Evolutionary conservation across 495 filamentous ascomycete genomes (phyloP).

Genomic region (Aspergillus sclerotiicarbonarius): DNA sequence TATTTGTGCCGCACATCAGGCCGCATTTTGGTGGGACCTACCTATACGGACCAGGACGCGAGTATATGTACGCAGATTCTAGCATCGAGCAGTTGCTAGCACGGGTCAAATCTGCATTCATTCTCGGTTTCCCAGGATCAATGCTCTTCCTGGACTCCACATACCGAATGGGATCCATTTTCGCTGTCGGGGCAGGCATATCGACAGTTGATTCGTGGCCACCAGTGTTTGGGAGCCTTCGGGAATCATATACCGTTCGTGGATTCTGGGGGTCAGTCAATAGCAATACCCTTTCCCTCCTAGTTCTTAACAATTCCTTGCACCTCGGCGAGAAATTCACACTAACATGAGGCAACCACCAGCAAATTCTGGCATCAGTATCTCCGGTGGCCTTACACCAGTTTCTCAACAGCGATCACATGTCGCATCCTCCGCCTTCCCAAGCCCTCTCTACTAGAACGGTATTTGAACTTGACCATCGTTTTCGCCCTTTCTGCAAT

Average conservation of each 20-base stretch:
- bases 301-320: not conserved
- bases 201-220: not conserved
- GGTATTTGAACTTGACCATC: slow-evolving; percentile 24
- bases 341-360: not conserved
- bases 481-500: slow-evolving; percentile 28
- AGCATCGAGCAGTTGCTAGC: not conserved
- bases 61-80: not conserved
- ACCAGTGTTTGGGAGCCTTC: not conserved
- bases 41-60: not conserved
- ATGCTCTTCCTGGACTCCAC: not conserved
- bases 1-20: not conserved
- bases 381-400: slow-evolving; percentile 25
- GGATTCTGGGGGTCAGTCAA: slow-evolving; percentile 3
- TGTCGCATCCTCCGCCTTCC: slow-evolving; percentile 19
- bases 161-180: not conserved
- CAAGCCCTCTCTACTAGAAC: slow-evolving; percentile 18
- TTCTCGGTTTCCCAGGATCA: not conserved
- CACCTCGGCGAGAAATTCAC: not conserved
- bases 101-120: not conserved
- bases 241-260: not conserved
- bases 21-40: not conserved
- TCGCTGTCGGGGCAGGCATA: not conserved
- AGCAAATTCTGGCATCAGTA: slow-evolving; percentile 39
- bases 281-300: not conserved
- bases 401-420: slow-evolving; percentile 18